These are phyloP conservation scores for Rhexocercosporidium sp. DNA, from an alignment of 2,329 filamentous ascomycete genomes.

Conservation along the genomic window DNA sequence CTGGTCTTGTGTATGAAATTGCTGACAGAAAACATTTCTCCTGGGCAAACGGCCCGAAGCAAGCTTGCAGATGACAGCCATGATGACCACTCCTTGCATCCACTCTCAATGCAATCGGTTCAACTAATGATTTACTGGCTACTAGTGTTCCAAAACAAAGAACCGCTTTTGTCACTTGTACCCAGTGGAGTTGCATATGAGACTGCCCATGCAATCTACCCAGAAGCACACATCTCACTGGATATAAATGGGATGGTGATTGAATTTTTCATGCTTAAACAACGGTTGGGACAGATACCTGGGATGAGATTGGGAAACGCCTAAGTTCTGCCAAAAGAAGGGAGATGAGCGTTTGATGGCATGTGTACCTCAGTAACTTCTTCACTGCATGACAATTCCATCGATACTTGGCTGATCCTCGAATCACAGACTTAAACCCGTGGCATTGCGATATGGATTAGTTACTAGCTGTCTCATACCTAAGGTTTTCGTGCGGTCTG, in stretches of 20 bases:
- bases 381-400: background rate
- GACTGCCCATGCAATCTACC: conserved; percentile 45
- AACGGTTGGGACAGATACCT: background rate
- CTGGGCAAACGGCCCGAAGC: conserved; percentile 20
- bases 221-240: conserved; percentile 42
- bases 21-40: conserved; percentile 13
- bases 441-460: too few relatives aligned
- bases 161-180: conserved; percentile 38
- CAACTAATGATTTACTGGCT: background rate
- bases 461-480: too few relatives aligned
- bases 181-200: conserved; percentile 41
- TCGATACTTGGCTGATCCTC: too few relatives aligned
- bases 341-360: too few relatives aligned
- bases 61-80: background rate
- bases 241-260: conserved; percentile 13
- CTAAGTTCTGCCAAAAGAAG: conserved; percentile 9
- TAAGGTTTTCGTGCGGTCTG: too few relatives aligned
- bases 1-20: conserved; percentile 42
- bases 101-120: background rate
- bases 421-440: too few relatives aligned
- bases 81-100: background rate
- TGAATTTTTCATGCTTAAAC: background rate
- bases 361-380: background rate
- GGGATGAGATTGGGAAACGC: background rate
- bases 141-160: conserved; percentile 29